Evolutionary conservation across 1,284 basidiomycete species (phyloP).

Genomic region (Volvariella surrecta): DNA sequence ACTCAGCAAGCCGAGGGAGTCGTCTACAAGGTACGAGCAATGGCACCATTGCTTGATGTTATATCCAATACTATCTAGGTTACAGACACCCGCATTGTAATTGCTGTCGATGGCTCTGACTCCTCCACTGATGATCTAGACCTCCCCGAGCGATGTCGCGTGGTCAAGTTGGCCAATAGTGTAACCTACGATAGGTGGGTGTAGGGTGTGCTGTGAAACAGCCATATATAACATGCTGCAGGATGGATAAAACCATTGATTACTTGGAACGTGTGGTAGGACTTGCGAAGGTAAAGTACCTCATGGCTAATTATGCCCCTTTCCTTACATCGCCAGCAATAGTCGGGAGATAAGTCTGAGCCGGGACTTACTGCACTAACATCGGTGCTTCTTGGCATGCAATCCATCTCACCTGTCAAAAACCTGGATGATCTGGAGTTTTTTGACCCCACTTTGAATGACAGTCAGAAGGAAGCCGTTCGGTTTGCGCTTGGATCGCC

Average conservation of each 20-base stretch:
- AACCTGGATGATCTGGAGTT: constrained; percentile 44
- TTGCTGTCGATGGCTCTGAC: constrained; percentile 63
- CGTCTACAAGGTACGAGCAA: constrained; percentile 59
- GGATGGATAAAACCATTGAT: constrained; percentile 77
- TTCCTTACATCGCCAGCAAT: constrained; percentile 1
- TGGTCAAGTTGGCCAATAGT: constrained; percentile 88
- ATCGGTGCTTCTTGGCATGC: constrained; percentile 61
- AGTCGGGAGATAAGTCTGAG: constrained; percentile 31
- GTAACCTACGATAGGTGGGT: constrained; percentile 82
- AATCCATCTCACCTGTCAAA: constrained; percentile 29
- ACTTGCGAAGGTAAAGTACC: constrained; percentile 13
- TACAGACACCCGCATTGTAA: constrained; percentile 66
- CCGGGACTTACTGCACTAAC: constrained; percentile 42
- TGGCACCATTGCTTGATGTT: constrained; percentile 1
- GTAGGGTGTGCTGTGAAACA: neutral
- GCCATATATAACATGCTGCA: constrained; percentile 19
- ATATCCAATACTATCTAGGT: constrained; percentile 35
- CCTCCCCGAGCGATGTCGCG: constrained; percentile 73
- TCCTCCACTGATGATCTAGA: constrained; percentile 57
- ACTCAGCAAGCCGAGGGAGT: constrained; percentile 61
- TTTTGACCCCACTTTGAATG: constrained; percentile 74
- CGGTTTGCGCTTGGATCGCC: constrained; percentile 62
- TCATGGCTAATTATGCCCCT: constrained; percentile 11
- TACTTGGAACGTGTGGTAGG: constrained; percentile 40
- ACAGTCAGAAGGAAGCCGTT: constrained; percentile 79